Conservation (phyloP, 2,329 filamentous ascomycete genomes). For the Akanthomyces dipterigenus region DNA sequence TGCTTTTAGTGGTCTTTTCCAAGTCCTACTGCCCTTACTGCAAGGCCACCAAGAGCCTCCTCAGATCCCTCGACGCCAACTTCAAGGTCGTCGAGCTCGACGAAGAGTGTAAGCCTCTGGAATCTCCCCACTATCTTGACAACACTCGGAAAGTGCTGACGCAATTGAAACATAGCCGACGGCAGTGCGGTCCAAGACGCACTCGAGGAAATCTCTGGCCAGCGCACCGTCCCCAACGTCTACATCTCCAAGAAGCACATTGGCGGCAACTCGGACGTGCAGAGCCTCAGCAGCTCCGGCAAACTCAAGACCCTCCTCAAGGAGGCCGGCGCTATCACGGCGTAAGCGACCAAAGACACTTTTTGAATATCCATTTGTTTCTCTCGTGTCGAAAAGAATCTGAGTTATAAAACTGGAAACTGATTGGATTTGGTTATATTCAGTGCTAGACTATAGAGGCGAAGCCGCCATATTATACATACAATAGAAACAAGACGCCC, state of each 20-base stretch:
- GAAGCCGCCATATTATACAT: not conserved
- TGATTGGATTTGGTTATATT: not conserved
- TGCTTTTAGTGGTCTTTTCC: constrained; percentile 72
- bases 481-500: not conserved
- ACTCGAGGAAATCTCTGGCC: constrained; percentile 70
- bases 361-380: constrained; percentile 11
- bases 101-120: constrained; percentile 60
- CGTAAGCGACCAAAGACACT: constrained; percentile 24
- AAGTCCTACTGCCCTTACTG: constrained; percentile 98
- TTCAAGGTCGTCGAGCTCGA: constrained; percentile 78
- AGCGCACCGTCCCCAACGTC: constrained; percentile 91
- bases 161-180: constrained; percentile 53
- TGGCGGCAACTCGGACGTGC: constrained; percentile 88
- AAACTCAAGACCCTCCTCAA: constrained; percentile 35
- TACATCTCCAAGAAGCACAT: constrained; percentile 90
- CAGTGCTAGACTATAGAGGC: constrained; percentile 8
- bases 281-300: constrained; percentile 44
- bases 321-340: constrained; percentile 36
- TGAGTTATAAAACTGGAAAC: constrained; percentile 4
- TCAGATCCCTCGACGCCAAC: constrained; percentile 64
- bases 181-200: constrained; percentile 77
- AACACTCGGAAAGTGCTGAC: constrained; percentile 16
- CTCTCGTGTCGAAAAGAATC: not conserved
- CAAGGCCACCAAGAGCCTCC: constrained; percentile 65
- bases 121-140: not conserved